Percentiles rank a stretch among this genome's conserved stretches.
Evolutionary conservation across 164 flowering plant genomes (phyloP).

Genomic region (Vitis rupestris): DNA sequence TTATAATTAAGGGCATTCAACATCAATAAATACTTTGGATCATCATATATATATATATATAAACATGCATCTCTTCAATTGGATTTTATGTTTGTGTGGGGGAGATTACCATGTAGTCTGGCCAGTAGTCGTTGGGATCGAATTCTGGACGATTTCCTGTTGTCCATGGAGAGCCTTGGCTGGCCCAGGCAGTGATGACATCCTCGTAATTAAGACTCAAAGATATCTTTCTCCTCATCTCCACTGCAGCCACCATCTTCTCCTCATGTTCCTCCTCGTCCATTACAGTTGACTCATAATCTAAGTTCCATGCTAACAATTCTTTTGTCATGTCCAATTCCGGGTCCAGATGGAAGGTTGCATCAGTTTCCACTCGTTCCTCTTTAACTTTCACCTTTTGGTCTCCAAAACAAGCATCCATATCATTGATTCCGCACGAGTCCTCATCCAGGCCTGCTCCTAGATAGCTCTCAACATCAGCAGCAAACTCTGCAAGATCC

Average conservation of each 20-base stretch:
- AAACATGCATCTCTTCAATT: no score
- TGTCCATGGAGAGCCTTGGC: slow-evolving; percentile 34
- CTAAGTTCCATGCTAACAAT: slow-evolving; percentile 27
- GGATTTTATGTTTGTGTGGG: not conserved
- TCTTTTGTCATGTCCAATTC: slow-evolving; percentile 12
- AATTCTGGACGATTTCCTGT: slow-evolving; percentile 29
- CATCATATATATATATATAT: no score
- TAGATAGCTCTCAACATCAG: slow-evolving; percentile 50
- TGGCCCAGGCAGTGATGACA: slow-evolving; percentile 47
- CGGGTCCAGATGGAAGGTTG: slow-evolving; percentile 19
- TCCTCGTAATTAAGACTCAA: slow-evolving; percentile 48
- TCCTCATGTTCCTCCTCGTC: slow-evolving; percentile 16
- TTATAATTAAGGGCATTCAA: no score
- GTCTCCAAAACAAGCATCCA: not conserved
- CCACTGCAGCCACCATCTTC: not conserved
- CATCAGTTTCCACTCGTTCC: slow-evolving; percentile 14
- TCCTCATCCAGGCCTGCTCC: slow-evolving; percentile 31
- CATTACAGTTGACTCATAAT: slow-evolving; percentile 11
- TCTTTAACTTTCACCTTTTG: slow-evolving; percentile 30
- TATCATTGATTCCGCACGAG: slow-evolving; percentile 6
- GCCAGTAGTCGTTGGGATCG: slow-evolving; percentile 27
- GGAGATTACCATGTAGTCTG: slow-evolving; percentile 15
- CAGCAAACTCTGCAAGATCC: slow-evolving; percentile 51
- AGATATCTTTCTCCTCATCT: slow-evolving; percentile 18
- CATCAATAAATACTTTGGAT: no score